Evolutionary conservation across 2,329 filamentous ascomycete genomes (phyloP).

Genomic region (Alternaria triticina): DNA sequence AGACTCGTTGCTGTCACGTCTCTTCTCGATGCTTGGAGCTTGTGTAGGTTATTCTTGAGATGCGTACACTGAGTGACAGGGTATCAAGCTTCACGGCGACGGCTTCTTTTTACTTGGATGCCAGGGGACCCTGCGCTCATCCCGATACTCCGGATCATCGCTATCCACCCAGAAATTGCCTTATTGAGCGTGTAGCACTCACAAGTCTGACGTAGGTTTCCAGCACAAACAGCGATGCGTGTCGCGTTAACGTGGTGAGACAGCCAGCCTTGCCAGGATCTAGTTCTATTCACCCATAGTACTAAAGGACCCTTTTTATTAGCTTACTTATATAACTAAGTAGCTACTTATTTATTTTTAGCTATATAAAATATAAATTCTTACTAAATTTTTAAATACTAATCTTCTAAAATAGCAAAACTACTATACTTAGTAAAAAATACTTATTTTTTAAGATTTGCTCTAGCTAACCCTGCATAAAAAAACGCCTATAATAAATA

Average conservation of each 20-base stretch:
- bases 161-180: not conserved
- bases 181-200: not conserved
- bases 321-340: too few species aligned
- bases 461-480: too few species aligned
- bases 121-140: not conserved
- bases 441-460: too few species aligned
- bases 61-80: not conserved
- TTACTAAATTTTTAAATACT: too few species aligned
- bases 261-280: too few species aligned
- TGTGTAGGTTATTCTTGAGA: not conserved
- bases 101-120: not conserved
- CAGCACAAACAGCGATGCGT: not conserved
- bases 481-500: too few species aligned
- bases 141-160: not conserved
- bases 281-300: too few species aligned
- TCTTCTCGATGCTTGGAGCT: not conserved
- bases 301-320: too few species aligned
- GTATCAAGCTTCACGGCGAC: not conserved
- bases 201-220: slow-evolving; percentile 2
- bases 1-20: not conserved
- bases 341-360: too few species aligned
- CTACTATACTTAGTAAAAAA: too few species aligned
- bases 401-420: too few species aligned
- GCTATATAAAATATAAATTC: too few species aligned
- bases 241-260: not conserved